A percentile compares a stretch with the other conserved stretches of the same genome.
Conservation (phyloP, 768 basidiomycete genomes). For the Leccinellum albellum region DNA sequence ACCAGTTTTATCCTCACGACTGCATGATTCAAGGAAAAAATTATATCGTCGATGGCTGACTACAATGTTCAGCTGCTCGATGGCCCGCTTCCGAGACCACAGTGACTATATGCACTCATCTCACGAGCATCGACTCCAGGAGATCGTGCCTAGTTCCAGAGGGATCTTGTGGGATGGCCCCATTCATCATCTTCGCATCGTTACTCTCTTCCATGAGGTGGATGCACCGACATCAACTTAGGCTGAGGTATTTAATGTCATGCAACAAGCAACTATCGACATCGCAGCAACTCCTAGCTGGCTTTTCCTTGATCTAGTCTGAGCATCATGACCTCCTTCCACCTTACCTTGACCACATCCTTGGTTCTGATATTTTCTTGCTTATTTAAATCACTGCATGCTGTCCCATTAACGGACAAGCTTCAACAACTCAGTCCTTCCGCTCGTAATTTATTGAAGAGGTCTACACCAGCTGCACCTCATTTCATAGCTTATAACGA, state of each 20-base stretch:
- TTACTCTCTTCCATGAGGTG: conserved; percentile 6
- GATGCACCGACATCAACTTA: neutral
- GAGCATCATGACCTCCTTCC: conserved; percentile 14
- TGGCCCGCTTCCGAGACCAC: conserved; percentile 1
- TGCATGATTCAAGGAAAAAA: neutral
- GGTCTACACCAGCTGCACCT: conserved; percentile 40
- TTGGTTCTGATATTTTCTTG: neutral
- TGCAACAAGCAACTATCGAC: neutral
- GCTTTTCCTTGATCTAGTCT: neutral
- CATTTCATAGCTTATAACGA: conserved; percentile 45
- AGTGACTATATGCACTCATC: neutral
- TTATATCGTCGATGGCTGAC: neutral
- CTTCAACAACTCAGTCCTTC: conserved; percentile 18
- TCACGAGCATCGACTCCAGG: neutral
- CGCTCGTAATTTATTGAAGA: conserved; percentile 22
- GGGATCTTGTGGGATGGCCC: neutral
- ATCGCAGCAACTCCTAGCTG: neutral
- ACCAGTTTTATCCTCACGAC: neutral
- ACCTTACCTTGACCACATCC: conserved; percentile 1
- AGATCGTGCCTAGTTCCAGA: neutral
- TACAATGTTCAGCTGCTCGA: neutral
- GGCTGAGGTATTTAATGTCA: conserved; percentile 17
- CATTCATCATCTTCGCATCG: neutral
- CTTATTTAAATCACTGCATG: conserved; percentile 7
- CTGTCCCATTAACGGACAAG: conserved; percentile 21